Evolutionary conservation across 1,284 basidiomycete species (phyloP).

Genomic region (Cyathus olla): DNA sequence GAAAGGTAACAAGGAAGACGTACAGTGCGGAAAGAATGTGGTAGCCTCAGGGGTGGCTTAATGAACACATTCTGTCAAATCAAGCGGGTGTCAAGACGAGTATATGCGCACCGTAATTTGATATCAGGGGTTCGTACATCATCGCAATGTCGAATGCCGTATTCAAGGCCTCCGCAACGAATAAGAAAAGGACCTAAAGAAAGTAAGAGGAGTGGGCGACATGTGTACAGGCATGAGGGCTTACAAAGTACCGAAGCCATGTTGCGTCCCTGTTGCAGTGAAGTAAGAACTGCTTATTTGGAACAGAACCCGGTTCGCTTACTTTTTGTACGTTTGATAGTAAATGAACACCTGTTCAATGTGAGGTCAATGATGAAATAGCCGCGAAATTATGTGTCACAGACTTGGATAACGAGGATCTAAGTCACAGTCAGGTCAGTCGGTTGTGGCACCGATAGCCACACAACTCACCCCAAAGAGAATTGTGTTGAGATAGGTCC

Average conservation of each 20-base stretch:
- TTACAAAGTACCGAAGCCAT: constrained; percentile 54
- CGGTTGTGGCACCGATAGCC: not conserved
- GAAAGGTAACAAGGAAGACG: constrained; percentile 6
- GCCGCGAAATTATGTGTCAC: not conserved
- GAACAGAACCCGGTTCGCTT: constrained; percentile 11
- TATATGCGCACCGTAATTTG: constrained; percentile 46
- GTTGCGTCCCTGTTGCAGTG: constrained; percentile 43
- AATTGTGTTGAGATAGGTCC: constrained; percentile 52
- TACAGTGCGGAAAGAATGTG: constrained; percentile 33
- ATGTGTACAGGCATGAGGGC: constrained; percentile 6
- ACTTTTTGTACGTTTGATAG: constrained; percentile 44
- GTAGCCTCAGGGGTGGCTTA: constrained; percentile 31
- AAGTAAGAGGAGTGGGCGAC: too few relatives aligned
- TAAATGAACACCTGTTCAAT: constrained; percentile 43
- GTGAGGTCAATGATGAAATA: constrained; percentile 4
- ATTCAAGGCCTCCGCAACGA: constrained; percentile 55
- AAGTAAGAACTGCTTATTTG: not conserved
- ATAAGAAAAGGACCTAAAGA: constrained; percentile 51
- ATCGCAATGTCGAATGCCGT: constrained; percentile 54
- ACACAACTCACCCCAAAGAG: constrained; percentile 54
- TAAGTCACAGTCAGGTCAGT: constrained; percentile 10
- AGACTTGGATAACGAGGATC: constrained; percentile 50
- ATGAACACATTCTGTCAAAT: not conserved
- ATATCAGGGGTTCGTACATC: constrained; percentile 58
- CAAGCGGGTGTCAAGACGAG: not conserved